These are phyloP conservation scores for Bacidia gigantensis DNA, from an alignment of 495 filamentous ascomycete genomes.

Conservation along the genomic window DNA sequence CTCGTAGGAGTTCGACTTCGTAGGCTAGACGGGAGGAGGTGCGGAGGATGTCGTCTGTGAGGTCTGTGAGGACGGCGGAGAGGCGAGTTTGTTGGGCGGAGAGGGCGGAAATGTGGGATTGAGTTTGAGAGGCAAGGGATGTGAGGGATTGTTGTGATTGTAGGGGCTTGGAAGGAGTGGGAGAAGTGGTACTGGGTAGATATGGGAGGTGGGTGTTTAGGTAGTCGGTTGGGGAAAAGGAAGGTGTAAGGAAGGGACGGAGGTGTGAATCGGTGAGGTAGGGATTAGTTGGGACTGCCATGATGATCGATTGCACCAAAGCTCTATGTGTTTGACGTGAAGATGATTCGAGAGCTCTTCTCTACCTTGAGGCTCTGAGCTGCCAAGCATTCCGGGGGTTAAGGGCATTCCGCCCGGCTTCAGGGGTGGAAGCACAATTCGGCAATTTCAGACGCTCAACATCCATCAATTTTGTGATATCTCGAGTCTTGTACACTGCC, in stretches of 20 bases:
- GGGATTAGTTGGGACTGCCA: constrained; percentile 31
- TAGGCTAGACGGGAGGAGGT: constrained; percentile 78
- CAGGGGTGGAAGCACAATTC: too few relatives aligned
- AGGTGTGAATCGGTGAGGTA: constrained; percentile 52
- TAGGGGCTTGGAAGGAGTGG: constrained; percentile 21
- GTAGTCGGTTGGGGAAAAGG: constrained; percentile 57
- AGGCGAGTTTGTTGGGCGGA: constrained; percentile 75
- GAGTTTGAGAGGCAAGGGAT: constrained; percentile 67
- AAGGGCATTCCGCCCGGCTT: too few relatives aligned
- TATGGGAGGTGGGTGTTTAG: constrained; percentile 55
- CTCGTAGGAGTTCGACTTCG: constrained; percentile 83
- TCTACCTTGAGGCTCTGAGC: too few relatives aligned
- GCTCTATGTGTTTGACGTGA: constrained; percentile 5
- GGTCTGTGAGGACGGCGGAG: constrained; percentile 66
- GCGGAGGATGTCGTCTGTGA: constrained; percentile 90
- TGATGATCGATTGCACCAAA: constrained; percentile 17
- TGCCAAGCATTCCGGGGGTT: too few relatives aligned
- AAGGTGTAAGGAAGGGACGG: constrained; percentile 46
- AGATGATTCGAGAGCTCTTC: too few relatives aligned
- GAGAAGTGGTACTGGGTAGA: constrained; percentile 43
- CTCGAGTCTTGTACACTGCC: too few relatives aligned
- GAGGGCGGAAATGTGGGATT: constrained; percentile 71
- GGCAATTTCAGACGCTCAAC: too few relatives aligned
- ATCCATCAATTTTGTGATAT: too few relatives aligned
- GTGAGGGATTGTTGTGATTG: constrained; percentile 49